These are phyloP conservation scores for Fusarium aywerte DNA, from an alignment of 2,329 filamentous ascomycete genomes.

Conservation along the genomic window DNA sequence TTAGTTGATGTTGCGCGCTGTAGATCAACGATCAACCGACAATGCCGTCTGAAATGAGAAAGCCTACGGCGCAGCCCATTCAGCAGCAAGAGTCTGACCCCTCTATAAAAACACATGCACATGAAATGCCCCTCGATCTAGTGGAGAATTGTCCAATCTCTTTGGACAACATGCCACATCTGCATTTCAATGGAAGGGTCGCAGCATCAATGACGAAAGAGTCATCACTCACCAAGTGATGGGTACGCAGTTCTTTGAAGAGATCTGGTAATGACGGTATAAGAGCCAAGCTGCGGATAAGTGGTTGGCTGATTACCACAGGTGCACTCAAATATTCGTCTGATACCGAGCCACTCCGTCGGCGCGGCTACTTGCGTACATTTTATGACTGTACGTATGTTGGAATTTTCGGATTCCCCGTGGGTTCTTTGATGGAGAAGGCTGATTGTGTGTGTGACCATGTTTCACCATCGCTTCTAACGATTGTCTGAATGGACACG, in stretches of 20 bases:
- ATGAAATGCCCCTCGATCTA: conserved; percentile 43
- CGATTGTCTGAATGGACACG: conserved; percentile 18
- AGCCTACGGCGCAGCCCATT: conserved; percentile 12
- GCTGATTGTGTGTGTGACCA: conserved; percentile 34
- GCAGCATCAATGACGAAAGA: conserved; percentile 28
- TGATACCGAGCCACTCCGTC: conserved; percentile 28
- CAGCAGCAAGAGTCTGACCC: conserved; percentile 19
- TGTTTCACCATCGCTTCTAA: conserved; percentile 42
- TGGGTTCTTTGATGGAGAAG: conserved; percentile 5
- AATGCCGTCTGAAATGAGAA: conserved; percentile 5
- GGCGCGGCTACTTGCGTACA: conserved; percentile 37
- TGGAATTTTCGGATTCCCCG: conserved; percentile 6
- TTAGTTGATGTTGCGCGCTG: not conserved
- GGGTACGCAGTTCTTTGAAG: conserved; percentile 6
- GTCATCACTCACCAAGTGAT: conserved; percentile 17
- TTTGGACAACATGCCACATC: conserved; percentile 43
- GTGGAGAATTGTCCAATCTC: conserved; percentile 46
- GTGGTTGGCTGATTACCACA: conserved; percentile 28
- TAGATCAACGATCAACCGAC: conserved; percentile 28
- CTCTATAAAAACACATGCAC: conserved; percentile 21
- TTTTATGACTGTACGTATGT: conserved; percentile 32
- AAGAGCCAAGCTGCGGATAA: conserved; percentile 19
- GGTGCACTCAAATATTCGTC: conserved; percentile 18
- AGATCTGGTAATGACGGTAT: conserved; percentile 20
- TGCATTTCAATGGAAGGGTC: conserved; percentile 32